phyloP scores from a whole-genome alignment of 306 rosid species.

The Adenanthera pavonina region DNA sequence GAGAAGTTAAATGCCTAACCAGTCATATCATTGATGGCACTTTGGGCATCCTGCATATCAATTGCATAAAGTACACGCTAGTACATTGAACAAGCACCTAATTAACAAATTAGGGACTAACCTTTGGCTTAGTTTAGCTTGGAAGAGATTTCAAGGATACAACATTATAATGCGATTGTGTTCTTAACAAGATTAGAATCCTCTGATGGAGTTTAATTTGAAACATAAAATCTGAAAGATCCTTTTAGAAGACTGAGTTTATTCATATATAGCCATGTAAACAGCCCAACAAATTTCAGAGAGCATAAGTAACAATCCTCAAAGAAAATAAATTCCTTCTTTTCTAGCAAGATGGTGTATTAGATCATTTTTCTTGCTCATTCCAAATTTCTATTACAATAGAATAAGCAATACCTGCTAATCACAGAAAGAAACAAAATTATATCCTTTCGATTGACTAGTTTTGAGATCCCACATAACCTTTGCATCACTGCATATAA shows the following conservation, averaged over 20 bases:
- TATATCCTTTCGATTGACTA: constrained; percentile 72
- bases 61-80: constrained; percentile 41
- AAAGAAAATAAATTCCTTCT: neutral
- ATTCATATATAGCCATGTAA: constrained; percentile 5
- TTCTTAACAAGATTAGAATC: constrained; percentile 6
- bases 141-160: constrained; percentile 12
- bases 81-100: constrained; percentile 21
- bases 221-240: constrained; percentile 11
- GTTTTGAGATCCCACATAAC: constrained; percentile 81
- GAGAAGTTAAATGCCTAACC: constrained; percentile 51
- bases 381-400: constrained; percentile 17
- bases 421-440: constrained; percentile 69
- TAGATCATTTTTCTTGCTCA: constrained; percentile 25
- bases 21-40: constrained; percentile 68
- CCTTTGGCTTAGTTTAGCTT: constrained; percentile 18
- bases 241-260: constrained; percentile 22
- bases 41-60: constrained; percentile 66
- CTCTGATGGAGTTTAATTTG: constrained; percentile 21
- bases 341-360: constrained; percentile 1
- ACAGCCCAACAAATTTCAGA: constrained; percentile 16
- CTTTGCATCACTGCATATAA: constrained; percentile 64
- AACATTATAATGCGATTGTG: neutral
- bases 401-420: constrained; percentile 62
- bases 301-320: neutral
- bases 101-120: constrained; percentile 25